Evolutionary conservation across 2,329 filamentous ascomycete genomes (phyloP).

Genomic region (Fusarium devonianum): DNA sequence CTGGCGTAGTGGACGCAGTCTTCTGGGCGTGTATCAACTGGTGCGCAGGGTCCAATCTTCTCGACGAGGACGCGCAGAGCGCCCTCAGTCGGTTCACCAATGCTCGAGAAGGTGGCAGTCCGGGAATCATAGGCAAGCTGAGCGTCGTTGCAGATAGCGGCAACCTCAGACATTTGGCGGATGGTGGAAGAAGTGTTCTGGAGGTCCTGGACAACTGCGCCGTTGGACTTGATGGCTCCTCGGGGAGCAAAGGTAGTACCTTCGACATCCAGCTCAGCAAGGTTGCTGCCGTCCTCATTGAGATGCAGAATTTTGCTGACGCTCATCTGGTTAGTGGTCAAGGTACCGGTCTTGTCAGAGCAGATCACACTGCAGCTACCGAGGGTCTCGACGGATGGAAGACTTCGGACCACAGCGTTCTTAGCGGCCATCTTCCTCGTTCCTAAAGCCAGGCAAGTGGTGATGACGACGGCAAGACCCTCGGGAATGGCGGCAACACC

Average conservation of each 20-base stretch:
- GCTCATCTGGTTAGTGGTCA: constrained; percentile 99
- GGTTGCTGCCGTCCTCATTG: constrained; percentile 71
- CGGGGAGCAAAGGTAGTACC: constrained; percentile 91
- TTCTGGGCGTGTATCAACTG: constrained; percentile 57
- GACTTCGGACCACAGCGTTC: constrained; percentile 94
- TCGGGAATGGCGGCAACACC: constrained; percentile 98
- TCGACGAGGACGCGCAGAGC: constrained; percentile 89
- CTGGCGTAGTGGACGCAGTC: constrained; percentile 83
- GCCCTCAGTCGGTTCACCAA: constrained; percentile 96
- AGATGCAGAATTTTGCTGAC: constrained; percentile 92
- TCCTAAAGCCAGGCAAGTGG: constrained; percentile 94
- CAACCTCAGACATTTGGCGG: constrained; percentile 76
- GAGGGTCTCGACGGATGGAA: constrained; percentile 96
- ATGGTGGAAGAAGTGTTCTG: constrained; percentile 77
- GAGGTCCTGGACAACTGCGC: constrained; percentile 72
- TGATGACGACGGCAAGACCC: constrained; percentile 96
- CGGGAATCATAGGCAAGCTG: constrained; percentile 82
- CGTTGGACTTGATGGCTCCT: constrained; percentile 74
- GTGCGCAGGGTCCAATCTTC: constrained; percentile 87
- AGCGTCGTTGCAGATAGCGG: constrained; percentile 87
- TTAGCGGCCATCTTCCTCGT: constrained; percentile 99
- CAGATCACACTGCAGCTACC: constrained; percentile 99
- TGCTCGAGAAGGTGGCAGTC: constrained; percentile 75
- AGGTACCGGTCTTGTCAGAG: constrained; percentile 97
- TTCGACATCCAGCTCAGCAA: constrained; percentile 88